phyloP scores from a whole-genome alignment of 371 early-diverging fungal genomes.

The Mucor lusitanicus region DNA sequence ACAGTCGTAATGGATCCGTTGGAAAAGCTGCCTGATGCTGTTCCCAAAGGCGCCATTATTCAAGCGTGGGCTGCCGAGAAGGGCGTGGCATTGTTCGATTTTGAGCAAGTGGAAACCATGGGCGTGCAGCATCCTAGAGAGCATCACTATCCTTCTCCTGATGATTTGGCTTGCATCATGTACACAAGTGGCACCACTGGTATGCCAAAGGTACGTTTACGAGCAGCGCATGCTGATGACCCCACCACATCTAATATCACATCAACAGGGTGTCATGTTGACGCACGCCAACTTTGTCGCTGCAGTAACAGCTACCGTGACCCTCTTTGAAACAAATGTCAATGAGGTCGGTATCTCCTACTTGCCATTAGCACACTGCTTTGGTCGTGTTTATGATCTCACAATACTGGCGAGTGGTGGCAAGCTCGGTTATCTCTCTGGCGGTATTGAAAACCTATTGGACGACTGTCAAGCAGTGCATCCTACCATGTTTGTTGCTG shows the following conservation, averaged over 20 bases:
- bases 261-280: conserved; percentile 50
- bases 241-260: too few relatives aligned
- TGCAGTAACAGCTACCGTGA: conserved; percentile 25
- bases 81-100: conserved; percentile 53
- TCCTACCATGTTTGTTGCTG: conserved; percentile 86
- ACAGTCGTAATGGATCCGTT: conserved; percentile 39
- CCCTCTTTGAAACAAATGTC: conserved; percentile 22
- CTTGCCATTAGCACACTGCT: conserved; percentile 93
- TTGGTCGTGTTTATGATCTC: conserved; percentile 70
- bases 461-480: conserved; percentile 82
- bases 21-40: conserved; percentile 26
- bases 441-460: conserved; percentile 75
- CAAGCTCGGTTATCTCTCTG: conserved; percentile 82
- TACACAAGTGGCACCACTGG: conserved; percentile 95
- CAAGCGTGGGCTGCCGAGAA: conserved; percentile 57
- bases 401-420: conserved; percentile 42
- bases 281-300: conserved; percentile 55
- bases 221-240: too few relatives aligned
- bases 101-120: conserved; percentile 64
- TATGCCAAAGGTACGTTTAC: conserved; percentile 52
- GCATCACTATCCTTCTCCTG: conserved; percentile 48
- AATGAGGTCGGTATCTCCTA: conserved; percentile 59
- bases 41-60: conserved; percentile 43
- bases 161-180: conserved; percentile 87
- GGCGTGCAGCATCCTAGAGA: conserved; percentile 45